These are phyloP conservation scores for Exophiala oligosperma DNA, from an alignment of 2,329 filamentous ascomycete species.

Conservation along the genomic window DNA sequence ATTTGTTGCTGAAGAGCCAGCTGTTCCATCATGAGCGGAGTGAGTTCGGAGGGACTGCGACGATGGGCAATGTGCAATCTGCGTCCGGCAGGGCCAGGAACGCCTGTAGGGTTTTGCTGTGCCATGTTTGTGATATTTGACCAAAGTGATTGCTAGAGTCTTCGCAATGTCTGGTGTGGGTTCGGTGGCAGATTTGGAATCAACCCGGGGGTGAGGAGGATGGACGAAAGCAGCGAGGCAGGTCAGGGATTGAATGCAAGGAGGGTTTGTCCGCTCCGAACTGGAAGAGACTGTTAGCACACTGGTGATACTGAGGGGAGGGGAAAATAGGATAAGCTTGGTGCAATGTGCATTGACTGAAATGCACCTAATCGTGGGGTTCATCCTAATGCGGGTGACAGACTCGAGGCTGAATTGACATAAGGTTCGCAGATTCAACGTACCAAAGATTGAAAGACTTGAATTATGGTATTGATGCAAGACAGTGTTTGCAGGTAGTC, in stretches of 20 bases:
- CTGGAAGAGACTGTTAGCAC: background rate
- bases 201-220: background rate
- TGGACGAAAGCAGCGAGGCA: background rate
- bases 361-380: background rate
- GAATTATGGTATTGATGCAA: conserved; percentile 5
- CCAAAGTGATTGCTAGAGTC: conserved; percentile 4
- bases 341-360: background rate
- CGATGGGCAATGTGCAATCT: conserved; percentile 96
- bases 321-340: background rate
- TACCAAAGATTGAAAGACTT: conserved; percentile 2
- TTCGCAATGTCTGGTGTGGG: conserved; percentile 6
- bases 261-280: conserved; percentile 42
- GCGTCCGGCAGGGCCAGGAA: conserved; percentile 74
- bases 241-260: conserved; percentile 6
- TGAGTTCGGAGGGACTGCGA: conserved; percentile 94
- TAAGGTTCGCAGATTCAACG: background rate
- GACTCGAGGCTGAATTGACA: background rate
- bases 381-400: background rate
- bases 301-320: background rate
- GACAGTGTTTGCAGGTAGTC: conserved; percentile 4
- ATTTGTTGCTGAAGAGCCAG: conserved; percentile 97
- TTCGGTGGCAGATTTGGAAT: background rate
- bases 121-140: conserved; percentile 54
- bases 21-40: conserved; percentile 98
- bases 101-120: conserved; percentile 59